Evolutionary conservation across 768 basidiomycete genomes (phyloP), one percentile per base, ranked within the genome.

Genomic region (Leucocoprinus leucothites): DNA sequence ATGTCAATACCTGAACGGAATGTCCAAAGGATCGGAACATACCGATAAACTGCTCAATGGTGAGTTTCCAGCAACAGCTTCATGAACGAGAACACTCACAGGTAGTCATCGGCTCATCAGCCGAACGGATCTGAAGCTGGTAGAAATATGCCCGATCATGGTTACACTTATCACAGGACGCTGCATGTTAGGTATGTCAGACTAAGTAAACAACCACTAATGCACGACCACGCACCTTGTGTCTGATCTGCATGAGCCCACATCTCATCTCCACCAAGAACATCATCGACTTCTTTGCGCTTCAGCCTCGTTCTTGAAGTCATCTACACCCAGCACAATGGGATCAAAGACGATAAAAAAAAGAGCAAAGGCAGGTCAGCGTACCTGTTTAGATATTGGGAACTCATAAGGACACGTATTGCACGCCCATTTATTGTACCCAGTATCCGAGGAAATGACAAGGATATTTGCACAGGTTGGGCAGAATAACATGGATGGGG

Each of bases 341-440:
- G 31, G 11, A 31, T 31, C 6, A 5, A 5, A 31, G 31, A 21
- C 22, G 1, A 3, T 35, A 14, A 16, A 8, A n/a, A 31, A 26
- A n/a, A 14, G 5, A 16, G 21, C 48, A 25, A 22, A 24, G 16
- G 8, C 3, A 2, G 13, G n/a, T 14, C 14, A n/a, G n/a, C 74
- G 26, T 2, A 87, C 91, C 73, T 91, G 90, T 65, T 93, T 89
- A 2, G 83, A 81, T 62, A 96, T 92, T 0, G 91, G 90, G 66
- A 95, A 98, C 64, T 98, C 92, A 67, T 98, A 99, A 2, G 97
- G 87, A 67, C 97, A 98, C 1, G 89, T 86, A 62, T 91, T 90
- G 67, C 94, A 98, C 0, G 87, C 86, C 89, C 92, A 96, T 76
- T 93, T 94, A 73, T 96, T 90, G 67, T 85, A 86, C 1, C 89